Conservation (phyloP, 345 rosid species). For the Sonneratia alba region DNA sequence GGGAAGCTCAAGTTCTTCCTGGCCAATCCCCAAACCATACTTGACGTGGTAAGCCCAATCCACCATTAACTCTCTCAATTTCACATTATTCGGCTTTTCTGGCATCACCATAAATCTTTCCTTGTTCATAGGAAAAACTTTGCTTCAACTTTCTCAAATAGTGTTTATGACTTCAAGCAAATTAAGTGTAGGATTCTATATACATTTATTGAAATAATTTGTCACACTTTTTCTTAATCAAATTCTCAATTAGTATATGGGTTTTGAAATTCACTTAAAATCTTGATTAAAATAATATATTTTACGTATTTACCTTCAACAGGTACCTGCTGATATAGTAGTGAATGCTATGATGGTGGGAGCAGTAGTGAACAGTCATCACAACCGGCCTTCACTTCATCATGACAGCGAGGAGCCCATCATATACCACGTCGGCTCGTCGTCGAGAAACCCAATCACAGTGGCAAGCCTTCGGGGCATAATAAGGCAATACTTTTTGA, state of each 20-base stretch:
- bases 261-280: neutral
- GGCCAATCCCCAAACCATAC: constrained; percentile 18
- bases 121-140: no score
- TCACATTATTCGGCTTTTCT: no score
- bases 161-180: no score
- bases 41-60: constrained; percentile 22
- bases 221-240: no score
- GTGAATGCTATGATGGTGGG: constrained; percentile 23
- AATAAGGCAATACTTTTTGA: constrained; percentile 15
- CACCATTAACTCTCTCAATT: no score
- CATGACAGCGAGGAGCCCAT: neutral
- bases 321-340: constrained; percentile 33
- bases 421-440: constrained; percentile 29
- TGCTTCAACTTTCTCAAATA: no score
- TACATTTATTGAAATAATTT: no score
- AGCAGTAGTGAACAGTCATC: constrained; percentile 4
- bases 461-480: constrained; percentile 13
- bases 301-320: neutral
- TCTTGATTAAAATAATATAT: neutral
- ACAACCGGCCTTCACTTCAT: neutral
- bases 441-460: constrained; percentile 16
- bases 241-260: no score
- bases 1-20: constrained; percentile 30
- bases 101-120: no score
- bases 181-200: no score